phyloP scores from a whole-genome alignment of 2,329 filamentous ascomycete species.

The Botrytis tulipae region DNA sequence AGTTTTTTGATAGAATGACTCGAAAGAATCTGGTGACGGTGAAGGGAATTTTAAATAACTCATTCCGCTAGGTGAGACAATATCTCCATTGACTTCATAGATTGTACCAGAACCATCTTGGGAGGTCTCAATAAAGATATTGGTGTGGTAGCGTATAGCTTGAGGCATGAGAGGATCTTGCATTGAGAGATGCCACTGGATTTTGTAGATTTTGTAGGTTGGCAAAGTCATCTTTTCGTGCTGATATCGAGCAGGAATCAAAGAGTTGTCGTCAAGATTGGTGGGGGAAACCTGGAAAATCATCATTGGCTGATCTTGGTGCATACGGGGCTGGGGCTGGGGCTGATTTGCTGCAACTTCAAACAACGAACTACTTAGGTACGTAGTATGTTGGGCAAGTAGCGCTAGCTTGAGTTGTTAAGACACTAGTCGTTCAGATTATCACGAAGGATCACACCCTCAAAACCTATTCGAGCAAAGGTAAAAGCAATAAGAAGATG shows the following conservation, averaged over 20 bases:
- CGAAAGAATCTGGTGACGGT: neutral
- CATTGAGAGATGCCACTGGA: neutral
- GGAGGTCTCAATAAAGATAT: neutral
- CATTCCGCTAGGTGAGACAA: neutral
- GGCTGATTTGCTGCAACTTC: neutral
- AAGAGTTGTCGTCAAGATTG: neutral
- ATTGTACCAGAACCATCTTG: neutral
- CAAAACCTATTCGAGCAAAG: constrained; percentile 39
- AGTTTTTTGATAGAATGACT: neutral
- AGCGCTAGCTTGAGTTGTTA: neutral
- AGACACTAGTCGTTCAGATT: neutral
- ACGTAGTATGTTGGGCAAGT: neutral
- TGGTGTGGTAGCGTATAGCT: neutral
- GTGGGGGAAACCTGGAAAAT: neutral
- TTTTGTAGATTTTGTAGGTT: neutral
- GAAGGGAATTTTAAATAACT: neutral
- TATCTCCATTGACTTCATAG: neutral
- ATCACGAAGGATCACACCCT: neutral
- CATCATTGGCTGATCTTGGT: neutral
- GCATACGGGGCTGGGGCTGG: neutral
- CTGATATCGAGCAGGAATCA: neutral
- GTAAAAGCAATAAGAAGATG: constrained; percentile 48
- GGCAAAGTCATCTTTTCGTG: neutral
- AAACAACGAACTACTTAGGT: too few species aligned
- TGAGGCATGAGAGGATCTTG: neutral